These are phyloP conservation scores for Chlamydomonas reinhardtii DNA, from an alignment of 163 green algal genomes.

Conservation along the genomic window DNA sequence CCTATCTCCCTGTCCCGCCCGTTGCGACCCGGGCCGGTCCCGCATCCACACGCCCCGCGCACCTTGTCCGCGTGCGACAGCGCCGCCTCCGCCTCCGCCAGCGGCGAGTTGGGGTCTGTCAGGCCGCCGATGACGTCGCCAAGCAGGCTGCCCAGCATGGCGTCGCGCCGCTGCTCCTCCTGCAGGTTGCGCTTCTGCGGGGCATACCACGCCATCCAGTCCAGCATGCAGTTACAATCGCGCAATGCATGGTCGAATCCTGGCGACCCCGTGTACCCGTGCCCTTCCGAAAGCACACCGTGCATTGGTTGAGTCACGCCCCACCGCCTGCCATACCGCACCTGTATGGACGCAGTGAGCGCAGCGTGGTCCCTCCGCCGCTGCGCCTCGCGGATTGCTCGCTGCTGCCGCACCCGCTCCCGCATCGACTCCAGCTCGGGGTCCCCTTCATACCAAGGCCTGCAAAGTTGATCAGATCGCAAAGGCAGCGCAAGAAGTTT, in stretches of 20 bases:
- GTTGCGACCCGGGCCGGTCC: too few relatives aligned
- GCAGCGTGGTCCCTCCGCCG: slow-evolving; percentile 19
- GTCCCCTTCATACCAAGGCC: not conserved
- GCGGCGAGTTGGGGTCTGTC: not conserved
- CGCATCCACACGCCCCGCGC: not conserved
- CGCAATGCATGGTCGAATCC: too few relatives aligned
- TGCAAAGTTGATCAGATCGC: not conserved
- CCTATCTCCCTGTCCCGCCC: too few relatives aligned
- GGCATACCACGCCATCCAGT: not conserved
- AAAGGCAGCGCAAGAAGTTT: not conserved
- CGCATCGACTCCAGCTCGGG: slow-evolving; percentile 2
- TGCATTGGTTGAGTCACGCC: not conserved
- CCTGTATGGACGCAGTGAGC: slow-evolving; percentile 2
- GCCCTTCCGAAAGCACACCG: too few relatives aligned
- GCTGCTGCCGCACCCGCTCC: slow-evolving; percentile 20
- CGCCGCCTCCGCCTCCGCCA: slow-evolving; percentile 26
- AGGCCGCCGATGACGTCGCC: slow-evolving; percentile 18
- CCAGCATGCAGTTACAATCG: too few relatives aligned
- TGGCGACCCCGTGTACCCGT: too few relatives aligned
- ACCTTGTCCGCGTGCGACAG: slow-evolving; percentile 36
- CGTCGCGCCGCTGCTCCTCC: slow-evolving; percentile 1
- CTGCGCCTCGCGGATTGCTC: slow-evolving; percentile 32
- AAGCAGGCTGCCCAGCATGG: slow-evolving; percentile 5
- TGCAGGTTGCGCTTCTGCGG: slow-evolving; percentile 2
- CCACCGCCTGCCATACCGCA: not conserved